Conservation (phyloP, 805 yeast genomes). For the Candida xiaguanensis region DNA sequence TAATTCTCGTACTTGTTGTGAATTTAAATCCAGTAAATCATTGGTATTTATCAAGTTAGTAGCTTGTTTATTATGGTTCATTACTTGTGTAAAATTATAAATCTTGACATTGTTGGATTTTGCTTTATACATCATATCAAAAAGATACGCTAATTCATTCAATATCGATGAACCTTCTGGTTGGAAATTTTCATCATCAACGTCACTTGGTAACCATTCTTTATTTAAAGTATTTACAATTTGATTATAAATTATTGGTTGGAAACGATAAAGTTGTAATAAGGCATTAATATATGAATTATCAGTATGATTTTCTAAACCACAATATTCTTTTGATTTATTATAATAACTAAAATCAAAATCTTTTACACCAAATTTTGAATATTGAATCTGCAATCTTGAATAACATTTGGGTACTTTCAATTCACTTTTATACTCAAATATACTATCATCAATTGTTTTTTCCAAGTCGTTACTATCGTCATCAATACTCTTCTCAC, state of each 20-base stretch:
- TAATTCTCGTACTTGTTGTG: slow-evolving; percentile 39
- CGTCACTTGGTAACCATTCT: slow-evolving; percentile 42
- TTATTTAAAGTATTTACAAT: slow-evolving; percentile 51
- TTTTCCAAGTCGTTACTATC: slow-evolving; percentile 1
- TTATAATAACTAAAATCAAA: slow-evolving; percentile 89
- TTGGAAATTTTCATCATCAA: slow-evolving; percentile 27
- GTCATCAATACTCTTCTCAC: slow-evolving; percentile 37
- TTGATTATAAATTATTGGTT: slow-evolving; percentile 67
- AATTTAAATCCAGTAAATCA: slow-evolving; percentile 41
- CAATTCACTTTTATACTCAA: slow-evolving; percentile 14
- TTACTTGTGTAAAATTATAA: slow-evolving; percentile 60
- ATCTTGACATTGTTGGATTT: slow-evolving; percentile 76
- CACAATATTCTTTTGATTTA: slow-evolving; percentile 61
- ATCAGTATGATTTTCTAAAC: slow-evolving; percentile 84
- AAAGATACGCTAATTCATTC: slow-evolving; percentile 82
- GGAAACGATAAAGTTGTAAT: slow-evolving; percentile 74
- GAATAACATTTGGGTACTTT: slow-evolving; percentile 70
- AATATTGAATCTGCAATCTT: slow-evolving; percentile 72
- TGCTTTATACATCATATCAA: slow-evolving; percentile 87
- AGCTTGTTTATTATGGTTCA: slow-evolving; percentile 41
- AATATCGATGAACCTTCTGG: slow-evolving; percentile 52
- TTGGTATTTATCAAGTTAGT: slow-evolving; percentile 53
- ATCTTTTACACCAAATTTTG: slow-evolving; percentile 89
- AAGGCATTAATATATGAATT: slow-evolving; percentile 71
- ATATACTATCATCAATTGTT: slow-evolving; percentile 14